These are phyloP conservation scores for Fraxinus xanthoxyloides DNA, from an alignment of 305 asterid species.

Conservation along the genomic window DNA sequence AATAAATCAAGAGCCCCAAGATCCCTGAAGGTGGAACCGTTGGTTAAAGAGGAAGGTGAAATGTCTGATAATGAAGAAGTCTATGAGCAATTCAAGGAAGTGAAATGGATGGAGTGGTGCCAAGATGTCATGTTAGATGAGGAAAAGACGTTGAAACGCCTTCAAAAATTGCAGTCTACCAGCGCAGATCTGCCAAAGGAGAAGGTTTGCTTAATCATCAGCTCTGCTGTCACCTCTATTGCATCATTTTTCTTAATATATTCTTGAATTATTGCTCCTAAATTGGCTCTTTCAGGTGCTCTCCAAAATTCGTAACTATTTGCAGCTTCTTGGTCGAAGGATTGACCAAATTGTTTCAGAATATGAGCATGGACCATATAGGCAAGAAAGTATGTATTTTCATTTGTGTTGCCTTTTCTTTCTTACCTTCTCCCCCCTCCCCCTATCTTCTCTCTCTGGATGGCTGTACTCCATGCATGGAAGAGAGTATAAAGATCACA, in stretches of 20 bases:
- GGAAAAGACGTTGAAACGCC: constrained; percentile 83
- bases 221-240: constrained; percentile 11
- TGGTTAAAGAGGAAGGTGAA: constrained; percentile 99
- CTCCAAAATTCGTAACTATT: constrained; percentile 74
- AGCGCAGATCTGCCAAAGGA: constrained; percentile 95
- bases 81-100: constrained; percentile 96
- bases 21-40: constrained; percentile 69
- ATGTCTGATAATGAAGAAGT: constrained; percentile 96
- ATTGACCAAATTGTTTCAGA: constrained; percentile 82
- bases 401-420: neutral
- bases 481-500: neutral
- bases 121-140: constrained; percentile 87
- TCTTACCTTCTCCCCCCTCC: neutral
- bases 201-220: constrained; percentile 46
- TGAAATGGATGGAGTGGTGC: constrained; percentile 99
- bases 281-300: constrained; percentile 58
- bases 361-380: constrained; percentile 67
- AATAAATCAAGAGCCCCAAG: constrained; percentile 52
- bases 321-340: constrained; percentile 96
- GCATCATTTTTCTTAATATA: constrained; percentile 8
- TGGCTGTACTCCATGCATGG: neutral
- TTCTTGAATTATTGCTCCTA: constrained; percentile 12
- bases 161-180: constrained; percentile 80
- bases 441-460: neutral
- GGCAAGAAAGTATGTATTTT: constrained; percentile 77